phyloP scores from a whole-genome alignment of 345 rosid genomes.

The Moringa oleifera region DNA sequence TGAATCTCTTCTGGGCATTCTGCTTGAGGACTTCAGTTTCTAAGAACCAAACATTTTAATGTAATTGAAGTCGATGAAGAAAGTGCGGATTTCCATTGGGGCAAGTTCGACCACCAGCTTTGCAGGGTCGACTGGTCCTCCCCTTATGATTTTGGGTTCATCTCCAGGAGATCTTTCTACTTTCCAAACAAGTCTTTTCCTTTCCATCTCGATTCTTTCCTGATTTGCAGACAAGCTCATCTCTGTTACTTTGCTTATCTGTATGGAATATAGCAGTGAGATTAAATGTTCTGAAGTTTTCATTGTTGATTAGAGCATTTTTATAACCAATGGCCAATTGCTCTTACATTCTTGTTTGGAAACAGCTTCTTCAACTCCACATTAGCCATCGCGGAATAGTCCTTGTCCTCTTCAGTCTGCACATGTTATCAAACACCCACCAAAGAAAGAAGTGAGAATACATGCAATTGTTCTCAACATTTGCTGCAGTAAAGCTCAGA shows the following conservation, averaged over 20 bases:
- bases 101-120: conserved; percentile 65
- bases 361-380: conserved; percentile 75
- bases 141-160: conserved; percentile 44
- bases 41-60: conserved; percentile 15
- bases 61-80: conserved; percentile 39
- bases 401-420: conserved; percentile 78
- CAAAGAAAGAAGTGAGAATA: conserved; percentile 5
- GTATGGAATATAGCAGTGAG: conserved; percentile 4
- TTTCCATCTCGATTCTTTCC: conserved; percentile 76
- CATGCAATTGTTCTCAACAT: background rate
- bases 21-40: background rate
- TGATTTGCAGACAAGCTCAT: conserved; percentile 84
- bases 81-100: conserved; percentile 87
- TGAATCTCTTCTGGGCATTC: background rate
- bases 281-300: background rate
- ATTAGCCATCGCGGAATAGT: conserved; percentile 62
- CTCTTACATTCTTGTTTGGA: conserved; percentile 59
- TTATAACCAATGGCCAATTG: background rate
- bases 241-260: conserved; percentile 64
- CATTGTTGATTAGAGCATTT: background rate
- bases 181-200: conserved; percentile 72
- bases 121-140: conserved; percentile 55
- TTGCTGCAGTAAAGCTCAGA: background rate
- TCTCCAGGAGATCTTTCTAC: conserved; percentile 41
- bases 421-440: conserved; percentile 6